Percentiles rank a stretch among this genome's conserved stretches.
phyloP scores from a whole-genome alignment of 1,284 basidiomycete species.

The Bondarzewia mesenterica region DNA sequence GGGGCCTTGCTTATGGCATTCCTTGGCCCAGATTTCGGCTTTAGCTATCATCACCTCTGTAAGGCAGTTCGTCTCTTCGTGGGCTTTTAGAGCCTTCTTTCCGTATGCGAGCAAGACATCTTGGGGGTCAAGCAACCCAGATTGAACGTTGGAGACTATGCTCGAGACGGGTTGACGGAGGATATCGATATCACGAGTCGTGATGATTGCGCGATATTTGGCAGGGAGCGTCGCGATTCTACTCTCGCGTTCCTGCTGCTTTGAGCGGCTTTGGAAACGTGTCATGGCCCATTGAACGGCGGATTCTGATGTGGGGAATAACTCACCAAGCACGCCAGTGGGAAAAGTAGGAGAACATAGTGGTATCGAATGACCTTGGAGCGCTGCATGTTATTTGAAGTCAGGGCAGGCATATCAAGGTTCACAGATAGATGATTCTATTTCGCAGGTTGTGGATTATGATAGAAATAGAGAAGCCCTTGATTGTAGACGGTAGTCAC shows the following conservation, averaged over 20 bases:
- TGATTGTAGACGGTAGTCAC: too few relatives aligned
- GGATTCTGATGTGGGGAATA: background rate
- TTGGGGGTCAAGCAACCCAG: constrained; percentile 29
- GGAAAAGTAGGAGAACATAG: constrained; percentile 21
- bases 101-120: constrained; percentile 39
- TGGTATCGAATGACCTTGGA: background rate
- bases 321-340: constrained; percentile 27
- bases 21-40: constrained; percentile 33
- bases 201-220: constrained; percentile 32
- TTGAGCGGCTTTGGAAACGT: constrained; percentile 22
- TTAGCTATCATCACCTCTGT: constrained; percentile 45
- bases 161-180: constrained; percentile 31
- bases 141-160: constrained; percentile 33
- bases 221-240: constrained; percentile 33
- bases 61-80: constrained; percentile 47
- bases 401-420: background rate
- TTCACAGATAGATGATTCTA: background rate
- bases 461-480: too few relatives aligned
- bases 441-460: too few relatives aligned
- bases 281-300: background rate
- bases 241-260: constrained; percentile 38
- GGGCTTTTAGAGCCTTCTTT: constrained; percentile 45
- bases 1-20: constrained; percentile 35
- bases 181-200: constrained; percentile 29
- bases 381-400: background rate